Conservation (phyloP, 75 land plant species). For the Sequoiadendron giganteum region DNA sequence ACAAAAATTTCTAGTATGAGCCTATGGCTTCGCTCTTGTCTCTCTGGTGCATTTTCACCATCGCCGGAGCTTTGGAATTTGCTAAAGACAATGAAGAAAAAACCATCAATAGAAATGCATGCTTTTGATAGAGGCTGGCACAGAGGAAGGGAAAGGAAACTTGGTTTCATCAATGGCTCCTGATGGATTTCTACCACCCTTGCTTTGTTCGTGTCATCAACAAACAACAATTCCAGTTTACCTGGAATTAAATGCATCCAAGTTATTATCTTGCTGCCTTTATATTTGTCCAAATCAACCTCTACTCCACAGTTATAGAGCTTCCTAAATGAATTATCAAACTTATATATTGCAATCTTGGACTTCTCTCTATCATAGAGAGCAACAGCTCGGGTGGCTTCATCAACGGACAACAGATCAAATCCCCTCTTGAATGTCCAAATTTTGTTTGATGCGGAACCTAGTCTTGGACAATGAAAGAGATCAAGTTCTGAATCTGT, state of each 20-base stretch:
- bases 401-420: constrained; percentile 31
- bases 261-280: constrained; percentile 12
- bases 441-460: neutral
- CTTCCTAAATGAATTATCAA: constrained; percentile 20
- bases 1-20: neutral
- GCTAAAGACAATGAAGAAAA: constrained; percentile 20
- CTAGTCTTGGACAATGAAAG: constrained; percentile 14
- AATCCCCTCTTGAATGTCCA: constrained; percentile 13
- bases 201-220: constrained; percentile 21
- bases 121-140: constrained; percentile 16
- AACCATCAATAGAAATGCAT: constrained; percentile 26
- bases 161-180: constrained; percentile 23
- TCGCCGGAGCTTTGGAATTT: neutral
- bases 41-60: neutral
- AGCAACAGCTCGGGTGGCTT: constrained; percentile 17
- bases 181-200: constrained; percentile 23
- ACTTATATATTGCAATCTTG: constrained; percentile 11
- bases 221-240: constrained; percentile 25
- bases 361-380: neutral
- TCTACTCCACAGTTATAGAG: constrained; percentile 19
- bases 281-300: constrained; percentile 6
- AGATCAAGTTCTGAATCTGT: neutral
- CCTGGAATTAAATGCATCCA: constrained; percentile 38
- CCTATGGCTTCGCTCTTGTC: no score
- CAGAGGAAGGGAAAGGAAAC: constrained; percentile 8